These are phyloP conservation scores for Malus orientalis DNA, from an alignment of 306 rosid species.

Conservation along the genomic window DNA sequence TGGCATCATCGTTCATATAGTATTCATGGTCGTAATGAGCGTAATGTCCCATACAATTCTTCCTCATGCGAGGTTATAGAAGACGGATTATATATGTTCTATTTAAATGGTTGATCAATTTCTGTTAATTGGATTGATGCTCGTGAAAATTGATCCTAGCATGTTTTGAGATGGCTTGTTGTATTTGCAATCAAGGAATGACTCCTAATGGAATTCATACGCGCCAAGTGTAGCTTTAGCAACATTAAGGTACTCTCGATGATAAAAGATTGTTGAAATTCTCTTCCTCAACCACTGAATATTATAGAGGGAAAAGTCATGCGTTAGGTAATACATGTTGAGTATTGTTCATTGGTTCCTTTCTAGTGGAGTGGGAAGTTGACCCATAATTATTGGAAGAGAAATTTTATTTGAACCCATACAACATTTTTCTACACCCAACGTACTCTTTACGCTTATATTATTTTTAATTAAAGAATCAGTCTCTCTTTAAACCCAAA, in stretches of 20 bases:
- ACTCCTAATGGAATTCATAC: background rate
- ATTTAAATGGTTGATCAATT: too few species aligned
- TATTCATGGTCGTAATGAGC: background rate
- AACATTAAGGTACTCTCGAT: background rate
- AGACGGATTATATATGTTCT: background rate
- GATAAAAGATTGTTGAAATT: background rate
- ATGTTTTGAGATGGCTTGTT: background rate
- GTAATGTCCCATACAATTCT: background rate
- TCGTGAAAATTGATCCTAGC: too few species aligned
- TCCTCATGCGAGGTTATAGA: background rate
- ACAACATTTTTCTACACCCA: too few species aligned
- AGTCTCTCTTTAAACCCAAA: too few species aligned
- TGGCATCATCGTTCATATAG: background rate
- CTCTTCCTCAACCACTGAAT: background rate
- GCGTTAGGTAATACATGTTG: slow-evolving; percentile 21
- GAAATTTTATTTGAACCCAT: too few species aligned
- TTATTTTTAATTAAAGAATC: too few species aligned
- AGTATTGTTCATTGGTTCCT: background rate
- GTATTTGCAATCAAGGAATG: background rate
- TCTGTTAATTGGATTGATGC: background rate
- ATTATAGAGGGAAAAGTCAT: slow-evolving; percentile 14
- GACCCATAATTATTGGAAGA: slow-evolving; percentile 12
- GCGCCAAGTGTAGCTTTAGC: background rate
- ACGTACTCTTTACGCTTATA: too few species aligned
- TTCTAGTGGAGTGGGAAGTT: slow-evolving; percentile 26